Evolutionary conservation across 441 rosid genomes (phyloP).

Genomic region (Gossypium gossypioides): DNA sequence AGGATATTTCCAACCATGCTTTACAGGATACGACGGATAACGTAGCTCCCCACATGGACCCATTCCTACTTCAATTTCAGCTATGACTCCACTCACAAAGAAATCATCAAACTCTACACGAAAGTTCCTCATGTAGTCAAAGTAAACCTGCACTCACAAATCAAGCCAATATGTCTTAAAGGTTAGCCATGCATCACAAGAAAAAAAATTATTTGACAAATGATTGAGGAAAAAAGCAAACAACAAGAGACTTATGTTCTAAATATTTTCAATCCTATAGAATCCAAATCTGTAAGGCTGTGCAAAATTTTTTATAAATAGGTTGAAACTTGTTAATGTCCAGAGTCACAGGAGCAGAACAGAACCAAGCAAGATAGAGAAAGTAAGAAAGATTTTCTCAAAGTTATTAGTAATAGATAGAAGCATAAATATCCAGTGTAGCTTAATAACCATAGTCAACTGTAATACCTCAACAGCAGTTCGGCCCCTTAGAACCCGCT

Average conservation of each 20-base stretch:
- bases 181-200: constrained; percentile 7
- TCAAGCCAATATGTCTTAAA: background rate
- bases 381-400: background rate
- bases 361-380: constrained; percentile 1
- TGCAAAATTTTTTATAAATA: background rate
- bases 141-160: constrained; percentile 43
- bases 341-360: background rate
- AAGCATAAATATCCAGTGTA: background rate
- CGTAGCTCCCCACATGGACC: constrained; percentile 75
- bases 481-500: constrained; percentile 54
- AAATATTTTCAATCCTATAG: background rate
- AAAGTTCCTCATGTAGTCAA: constrained; percentile 71
- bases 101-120: constrained; percentile 63
- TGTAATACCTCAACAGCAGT: constrained; percentile 58
- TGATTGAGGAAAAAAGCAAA: background rate
- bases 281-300: background rate
- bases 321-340: background rate
- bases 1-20: constrained; percentile 70
- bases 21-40: constrained; percentile 56
- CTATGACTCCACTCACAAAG: constrained; percentile 45
- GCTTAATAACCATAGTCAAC: background rate
- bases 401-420: background rate
- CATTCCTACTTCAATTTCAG: constrained; percentile 59
- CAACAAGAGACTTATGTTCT: background rate
- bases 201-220: background rate